These are phyloP conservation scores for Neurospora crassa DNA, from an alignment of 2,329 filamentous ascomycete species.

Conservation along the genomic window DNA sequence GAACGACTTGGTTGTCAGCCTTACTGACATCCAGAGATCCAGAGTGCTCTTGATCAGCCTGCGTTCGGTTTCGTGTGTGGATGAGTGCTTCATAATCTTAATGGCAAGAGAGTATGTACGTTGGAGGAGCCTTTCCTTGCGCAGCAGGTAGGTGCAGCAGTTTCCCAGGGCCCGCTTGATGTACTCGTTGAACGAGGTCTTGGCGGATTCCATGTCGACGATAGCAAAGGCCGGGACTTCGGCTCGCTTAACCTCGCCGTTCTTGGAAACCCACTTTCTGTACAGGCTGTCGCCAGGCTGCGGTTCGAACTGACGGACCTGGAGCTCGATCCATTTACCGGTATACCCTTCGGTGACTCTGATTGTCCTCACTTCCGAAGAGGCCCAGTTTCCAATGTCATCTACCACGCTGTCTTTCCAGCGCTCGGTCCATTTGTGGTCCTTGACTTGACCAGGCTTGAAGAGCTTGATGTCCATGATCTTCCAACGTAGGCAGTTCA, in stretches of 20 bases:
- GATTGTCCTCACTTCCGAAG: slow-evolving; percentile 39
- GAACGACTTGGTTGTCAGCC: slow-evolving; percentile 51
- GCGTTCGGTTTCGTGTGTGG: slow-evolving; percentile 28
- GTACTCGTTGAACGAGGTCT: slow-evolving; percentile 37
- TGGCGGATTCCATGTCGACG: slow-evolving; percentile 42
- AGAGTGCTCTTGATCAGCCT: slow-evolving; percentile 40
- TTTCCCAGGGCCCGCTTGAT: slow-evolving; percentile 38
- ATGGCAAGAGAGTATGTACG: slow-evolving; percentile 41
- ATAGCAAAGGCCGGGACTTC: slow-evolving; percentile 46
- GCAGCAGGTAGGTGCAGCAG: slow-evolving; percentile 34
- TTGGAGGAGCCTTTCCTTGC: slow-evolving; percentile 33
- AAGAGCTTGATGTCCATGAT: slow-evolving; percentile 49
- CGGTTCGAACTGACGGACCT: slow-evolving; percentile 45
- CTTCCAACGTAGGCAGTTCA: slow-evolving; percentile 52
- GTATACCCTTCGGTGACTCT: slow-evolving; percentile 46
- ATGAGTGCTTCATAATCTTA: slow-evolving; percentile 23
- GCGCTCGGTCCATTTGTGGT: slow-evolving; percentile 48
- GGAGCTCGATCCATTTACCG: slow-evolving; percentile 34
- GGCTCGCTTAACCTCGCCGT: slow-evolving; percentile 38
- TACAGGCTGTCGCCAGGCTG: slow-evolving; percentile 45
- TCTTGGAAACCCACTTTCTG: slow-evolving; percentile 40
- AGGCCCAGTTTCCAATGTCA: slow-evolving; percentile 47
- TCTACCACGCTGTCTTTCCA: slow-evolving; percentile 47
- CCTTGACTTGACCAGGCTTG: slow-evolving; percentile 49
- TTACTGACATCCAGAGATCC: slow-evolving; percentile 49